phyloP scores from a whole-genome alignment of 768 basidiomycete genomes.

The Leccinum arenicola region DNA sequence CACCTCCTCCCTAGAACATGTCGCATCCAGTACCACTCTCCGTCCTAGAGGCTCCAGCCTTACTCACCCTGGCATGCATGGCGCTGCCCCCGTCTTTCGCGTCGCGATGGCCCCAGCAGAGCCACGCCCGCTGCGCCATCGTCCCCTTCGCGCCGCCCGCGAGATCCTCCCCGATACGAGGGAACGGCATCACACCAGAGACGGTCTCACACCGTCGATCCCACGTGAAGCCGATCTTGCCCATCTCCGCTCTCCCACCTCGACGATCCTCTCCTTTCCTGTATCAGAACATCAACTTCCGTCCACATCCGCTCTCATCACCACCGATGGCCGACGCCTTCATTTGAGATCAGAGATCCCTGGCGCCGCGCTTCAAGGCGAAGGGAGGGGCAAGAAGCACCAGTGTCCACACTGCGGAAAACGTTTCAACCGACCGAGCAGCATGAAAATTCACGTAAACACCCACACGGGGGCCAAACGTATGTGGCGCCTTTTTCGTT shows the following conservation, averaged over 20 bases:
- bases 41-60: constrained; percentile 29
- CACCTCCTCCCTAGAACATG: constrained; percentile 41
- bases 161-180: constrained; percentile 26
- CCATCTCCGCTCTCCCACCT: constrained; percentile 30
- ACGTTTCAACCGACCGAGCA: constrained; percentile 42
- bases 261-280: constrained; percentile 34
- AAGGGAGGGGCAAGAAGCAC: constrained; percentile 36
- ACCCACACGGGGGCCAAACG: constrained; percentile 40
- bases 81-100: constrained; percentile 37
- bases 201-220: constrained; percentile 27
- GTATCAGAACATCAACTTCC: constrained; percentile 28
- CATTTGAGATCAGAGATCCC: constrained; percentile 31
- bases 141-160: constrained; percentile 18
- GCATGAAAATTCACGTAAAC: constrained; percentile 42
- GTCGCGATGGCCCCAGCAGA: constrained; percentile 32
- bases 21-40: constrained; percentile 41
- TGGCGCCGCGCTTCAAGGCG: constrained; percentile 25
- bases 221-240: constrained; percentile 29
- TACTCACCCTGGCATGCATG: constrained; percentile 27
- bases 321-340: constrained; percentile 28
- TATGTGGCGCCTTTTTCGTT: constrained; percentile 23
- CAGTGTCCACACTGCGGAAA: constrained; percentile 38
- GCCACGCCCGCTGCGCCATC: constrained; percentile 18
- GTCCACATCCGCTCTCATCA: constrained; percentile 25
- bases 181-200: constrained; percentile 24